phyloP scores from a whole-genome alignment of 2,329 filamentous ascomycete species.

The Thelonectria blattea region DNA sequence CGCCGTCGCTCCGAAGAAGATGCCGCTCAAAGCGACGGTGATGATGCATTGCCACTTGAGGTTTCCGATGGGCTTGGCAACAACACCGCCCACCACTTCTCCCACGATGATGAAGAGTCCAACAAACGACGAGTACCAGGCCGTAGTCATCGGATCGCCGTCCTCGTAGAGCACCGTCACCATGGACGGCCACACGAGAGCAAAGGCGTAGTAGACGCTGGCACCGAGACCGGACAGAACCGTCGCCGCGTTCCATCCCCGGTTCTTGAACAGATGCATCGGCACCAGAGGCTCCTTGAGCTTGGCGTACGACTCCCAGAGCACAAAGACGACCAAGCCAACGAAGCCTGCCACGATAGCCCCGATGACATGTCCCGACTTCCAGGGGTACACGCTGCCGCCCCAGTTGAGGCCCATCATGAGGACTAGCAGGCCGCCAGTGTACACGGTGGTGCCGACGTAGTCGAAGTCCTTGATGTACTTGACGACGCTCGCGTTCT shows the following conservation, averaged over 20 bases:
- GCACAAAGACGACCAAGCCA: slow-evolving; percentile 32
- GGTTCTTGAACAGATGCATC: slow-evolving; percentile 45
- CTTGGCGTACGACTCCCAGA: slow-evolving; percentile 37
- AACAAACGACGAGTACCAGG: slow-evolving; percentile 38
- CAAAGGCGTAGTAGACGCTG: slow-evolving; percentile 47
- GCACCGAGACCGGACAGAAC: slow-evolving; percentile 44
- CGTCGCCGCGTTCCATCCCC: slow-evolving; percentile 40
- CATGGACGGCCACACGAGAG: slow-evolving; percentile 46
- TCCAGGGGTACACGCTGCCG: slow-evolving; percentile 42
- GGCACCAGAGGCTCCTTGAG: slow-evolving; percentile 45
- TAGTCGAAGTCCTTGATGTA: slow-evolving; percentile 43
- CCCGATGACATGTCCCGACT: slow-evolving; percentile 39
- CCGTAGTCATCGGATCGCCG: slow-evolving; percentile 30
- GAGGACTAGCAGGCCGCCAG: slow-evolving; percentile 39
- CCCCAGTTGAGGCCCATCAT: slow-evolving; percentile 43
- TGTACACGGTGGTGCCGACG: slow-evolving; percentile 40
- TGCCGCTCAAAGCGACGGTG: slow-evolving; percentile 36
- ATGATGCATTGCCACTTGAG: slow-evolving; percentile 43
- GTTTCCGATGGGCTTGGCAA: slow-evolving; percentile 38
- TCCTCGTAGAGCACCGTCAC: slow-evolving; percentile 41
- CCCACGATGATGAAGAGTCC: slow-evolving; percentile 39
- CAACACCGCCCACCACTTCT: slow-evolving; percentile 36
- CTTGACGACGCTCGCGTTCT: slow-evolving; percentile 31
- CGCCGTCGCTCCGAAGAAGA: slow-evolving; percentile 41
- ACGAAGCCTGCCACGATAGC: slow-evolving; percentile 39